A percentile compares a stretch with the other conserved stretches of the same genome.
These are phyloP conservation scores for Phylloporus sp. DNA, from an alignment of 768 basidiomycete genomes.

Conservation along the genomic window DNA sequence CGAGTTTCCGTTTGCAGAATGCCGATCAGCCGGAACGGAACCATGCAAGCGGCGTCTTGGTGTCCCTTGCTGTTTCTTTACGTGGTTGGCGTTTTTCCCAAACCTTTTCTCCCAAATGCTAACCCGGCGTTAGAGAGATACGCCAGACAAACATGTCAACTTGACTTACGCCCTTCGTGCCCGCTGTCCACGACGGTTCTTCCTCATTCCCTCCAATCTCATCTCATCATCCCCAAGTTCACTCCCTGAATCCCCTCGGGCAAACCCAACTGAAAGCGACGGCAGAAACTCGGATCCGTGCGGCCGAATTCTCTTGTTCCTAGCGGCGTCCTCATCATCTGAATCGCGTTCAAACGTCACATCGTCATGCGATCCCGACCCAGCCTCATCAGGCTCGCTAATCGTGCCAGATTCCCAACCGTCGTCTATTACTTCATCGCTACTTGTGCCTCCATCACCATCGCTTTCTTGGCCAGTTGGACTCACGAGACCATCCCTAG, in stretches of 20 bases:
- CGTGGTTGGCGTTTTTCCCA: constrained; percentile 86
- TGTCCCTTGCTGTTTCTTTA: constrained; percentile 53
- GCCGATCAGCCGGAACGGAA: constrained; percentile 14
- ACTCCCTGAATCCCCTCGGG: constrained; percentile 72
- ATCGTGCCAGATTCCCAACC: constrained; percentile 46
- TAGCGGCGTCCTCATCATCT: constrained; percentile 16
- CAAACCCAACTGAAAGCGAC: constrained; percentile 81
- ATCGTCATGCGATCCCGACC: constrained; percentile 36
- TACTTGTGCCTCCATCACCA: constrained; percentile 20
- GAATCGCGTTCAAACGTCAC: constrained; percentile 27
- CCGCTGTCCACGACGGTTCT: constrained; percentile 89
- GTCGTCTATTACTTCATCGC: constrained; percentile 15
- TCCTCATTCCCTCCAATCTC: constrained; percentile 55
- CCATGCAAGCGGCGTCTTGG: constrained; percentile 13
- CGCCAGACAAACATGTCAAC: neutral
- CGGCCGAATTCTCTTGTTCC: constrained; percentile 16
- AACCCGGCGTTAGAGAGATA: constrained; percentile 1
- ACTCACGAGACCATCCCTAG: neutral
- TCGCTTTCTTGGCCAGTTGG: constrained; percentile 11
- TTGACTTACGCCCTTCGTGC: constrained; percentile 95
- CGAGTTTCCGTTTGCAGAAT: constrained; percentile 11
- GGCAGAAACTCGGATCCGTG: constrained; percentile 73
- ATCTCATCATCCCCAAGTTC: constrained; percentile 70
- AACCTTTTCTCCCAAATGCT: constrained; percentile 99
- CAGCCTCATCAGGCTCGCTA: constrained; percentile 27